Evolutionary conservation across 2,329 filamentous ascomycete species (phyloP).

Genomic region (Talaromyces marneffei): DNA sequence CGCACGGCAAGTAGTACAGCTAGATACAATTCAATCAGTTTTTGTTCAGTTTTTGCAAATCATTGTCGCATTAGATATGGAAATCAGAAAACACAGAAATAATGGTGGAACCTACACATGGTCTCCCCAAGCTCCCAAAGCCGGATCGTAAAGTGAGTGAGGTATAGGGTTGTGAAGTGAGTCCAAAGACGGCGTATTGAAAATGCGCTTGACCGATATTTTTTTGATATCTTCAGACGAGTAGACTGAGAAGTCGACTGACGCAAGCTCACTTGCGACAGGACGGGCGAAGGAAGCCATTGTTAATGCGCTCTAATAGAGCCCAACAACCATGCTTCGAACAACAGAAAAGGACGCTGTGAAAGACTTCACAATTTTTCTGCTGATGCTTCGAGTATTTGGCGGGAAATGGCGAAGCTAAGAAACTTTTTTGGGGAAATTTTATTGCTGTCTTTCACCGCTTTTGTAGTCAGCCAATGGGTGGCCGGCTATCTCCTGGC

Average conservation of each 20-base stretch:
- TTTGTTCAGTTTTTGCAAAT: not conserved
- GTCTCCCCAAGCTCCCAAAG: conserved; percentile 84
- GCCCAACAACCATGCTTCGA: conserved; percentile 28
- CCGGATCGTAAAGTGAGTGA: conserved; percentile 86
- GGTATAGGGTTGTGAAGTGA: conserved; percentile 81
- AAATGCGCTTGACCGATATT: conserved; percentile 88
- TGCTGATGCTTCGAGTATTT: not conserved
- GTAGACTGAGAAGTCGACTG: conserved; percentile 85
- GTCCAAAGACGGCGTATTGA: conserved; percentile 92
- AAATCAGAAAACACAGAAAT: not conserved
- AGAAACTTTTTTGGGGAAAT: conserved; percentile 29
- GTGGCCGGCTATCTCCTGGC: not conserved
- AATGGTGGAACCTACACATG: conserved; percentile 56
- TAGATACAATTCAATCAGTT: conserved; percentile 34
- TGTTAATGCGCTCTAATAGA: conserved; percentile 31
- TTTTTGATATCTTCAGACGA: conserved; percentile 74
- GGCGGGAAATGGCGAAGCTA: not conserved
- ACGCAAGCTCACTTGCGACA: conserved; percentile 73
- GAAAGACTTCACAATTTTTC: conserved; percentile 17
- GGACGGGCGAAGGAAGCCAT: conserved; percentile 59
- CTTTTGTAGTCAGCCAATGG: conserved; percentile 17
- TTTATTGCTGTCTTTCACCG: conserved; percentile 37
- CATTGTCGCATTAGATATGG: not conserved
- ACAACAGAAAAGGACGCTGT: conserved; percentile 17
- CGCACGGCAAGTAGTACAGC: conserved; percentile 88